Base-by-base conservation (phyloP, 2,329 filamentous ascomycete genomes). In the Apiospora kogelbergensis region DNA sequence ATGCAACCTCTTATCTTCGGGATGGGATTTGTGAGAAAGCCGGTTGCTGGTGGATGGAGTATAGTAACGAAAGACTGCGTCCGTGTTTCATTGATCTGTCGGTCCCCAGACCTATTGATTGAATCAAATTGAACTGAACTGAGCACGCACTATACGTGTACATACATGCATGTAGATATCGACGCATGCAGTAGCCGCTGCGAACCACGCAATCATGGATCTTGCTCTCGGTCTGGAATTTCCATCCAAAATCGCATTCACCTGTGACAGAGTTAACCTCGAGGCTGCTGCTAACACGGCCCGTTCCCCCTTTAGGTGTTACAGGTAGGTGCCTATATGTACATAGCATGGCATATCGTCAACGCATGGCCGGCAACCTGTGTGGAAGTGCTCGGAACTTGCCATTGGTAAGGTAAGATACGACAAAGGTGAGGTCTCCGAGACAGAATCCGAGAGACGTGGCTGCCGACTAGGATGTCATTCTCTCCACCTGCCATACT, bases 1-100 rank as follows among this genome's bases (percentile, higher is more conserved):
- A 44, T 65, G 63, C 63, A 33, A 45, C 63, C 41, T 65, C 63
- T 65, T 65, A 65, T 65, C 63, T 26, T 45, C 24, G 53, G 53
- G 53, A 60, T 60, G 53, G 53, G 26, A 60, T 37, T 60, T 60
- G 26, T 30, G 30, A 17, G 45, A 26, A 57, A 57, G 33, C 26
- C 48, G 46, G 46, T 53, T 13, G 46, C 6, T 26, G 26, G 30
- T 57, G 48, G 26, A 33, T 42, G 40, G 40, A 15, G 11, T 15
- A 42, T 42, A 15, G 13, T 42, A 3, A 42, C 40, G 13, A 15
- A 3, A 42, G 40, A 15, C 40, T 42, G 40, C 40, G 11, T 42
- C 11, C 40, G 11, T 42, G 40, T 11, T 42, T 42, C 40, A 42
- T 42, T 42, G 13, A 42, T 42, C 13, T 15, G 17, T 45, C 42